Conservation (phyloP, 306 rosid species). For the Aeschynomene evenia region DNA sequence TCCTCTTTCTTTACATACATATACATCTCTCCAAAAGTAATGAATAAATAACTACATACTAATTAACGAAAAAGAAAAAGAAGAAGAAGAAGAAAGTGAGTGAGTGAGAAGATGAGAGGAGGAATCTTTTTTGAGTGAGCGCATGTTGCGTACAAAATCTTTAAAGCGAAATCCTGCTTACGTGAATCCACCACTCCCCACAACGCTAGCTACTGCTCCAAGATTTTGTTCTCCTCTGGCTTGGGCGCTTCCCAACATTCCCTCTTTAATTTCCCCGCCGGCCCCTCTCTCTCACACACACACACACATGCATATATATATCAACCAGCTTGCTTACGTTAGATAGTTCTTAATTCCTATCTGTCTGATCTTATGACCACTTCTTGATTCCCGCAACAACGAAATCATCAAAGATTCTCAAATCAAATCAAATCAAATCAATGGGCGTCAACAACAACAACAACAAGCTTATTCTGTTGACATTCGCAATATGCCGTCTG, state of each 20-base stretch:
- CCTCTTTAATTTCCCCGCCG: background rate
- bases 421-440: no score
- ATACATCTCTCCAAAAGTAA: background rate
- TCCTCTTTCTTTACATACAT: background rate
- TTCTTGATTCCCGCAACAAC: background rate
- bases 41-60: no score
- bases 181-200: constrained; percentile 46
- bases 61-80: no score
- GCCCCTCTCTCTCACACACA: constrained; percentile 14
- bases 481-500: constrained; percentile 58
- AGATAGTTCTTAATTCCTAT: no score
- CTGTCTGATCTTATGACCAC: no score
- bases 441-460: constrained; percentile 45
- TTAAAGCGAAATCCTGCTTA: constrained; percentile 62
- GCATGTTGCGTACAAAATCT: constrained; percentile 65
- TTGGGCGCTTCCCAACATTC: constrained; percentile 28
- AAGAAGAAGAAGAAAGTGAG: background rate
- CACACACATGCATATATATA: background rate
- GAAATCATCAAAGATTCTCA: no score
- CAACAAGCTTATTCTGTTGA: constrained; percentile 54
- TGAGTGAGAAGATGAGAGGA: constrained; percentile 15
- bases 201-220: constrained; percentile 49
- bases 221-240: constrained; percentile 49
- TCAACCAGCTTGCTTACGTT: no score
- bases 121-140: constrained; percentile 10